These are phyloP conservation scores for Botrytis tulipae DNA, from an alignment of 2,329 filamentous ascomycete species.

Conservation along the genomic window DNA sequence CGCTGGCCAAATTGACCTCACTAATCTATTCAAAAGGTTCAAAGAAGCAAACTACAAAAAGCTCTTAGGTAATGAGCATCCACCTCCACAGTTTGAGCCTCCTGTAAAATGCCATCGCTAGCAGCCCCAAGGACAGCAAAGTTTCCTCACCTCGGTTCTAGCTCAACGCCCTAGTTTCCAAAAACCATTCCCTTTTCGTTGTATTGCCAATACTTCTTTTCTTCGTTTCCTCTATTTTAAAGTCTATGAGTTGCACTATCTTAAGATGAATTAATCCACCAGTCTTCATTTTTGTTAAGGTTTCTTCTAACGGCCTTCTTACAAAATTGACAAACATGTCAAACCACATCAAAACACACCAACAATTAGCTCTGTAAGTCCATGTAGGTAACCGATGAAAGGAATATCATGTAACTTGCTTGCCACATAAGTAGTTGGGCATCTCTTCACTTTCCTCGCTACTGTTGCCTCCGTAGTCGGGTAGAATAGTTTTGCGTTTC, in stretches of 20 bases:
- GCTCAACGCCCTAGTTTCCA: neutral
- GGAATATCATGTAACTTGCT: neutral
- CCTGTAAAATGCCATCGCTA: neutral
- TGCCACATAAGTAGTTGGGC: neutral
- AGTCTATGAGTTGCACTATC: neutral
- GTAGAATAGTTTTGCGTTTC: neutral
- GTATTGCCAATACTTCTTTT: neutral
- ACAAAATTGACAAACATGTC: neutral
- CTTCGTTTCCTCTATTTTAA: neutral
- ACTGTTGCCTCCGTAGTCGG: neutral
- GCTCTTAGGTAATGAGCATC: neutral
- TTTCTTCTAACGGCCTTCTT: neutral
- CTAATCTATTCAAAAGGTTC: neutral
- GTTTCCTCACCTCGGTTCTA: neutral
- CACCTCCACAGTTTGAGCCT: neutral
- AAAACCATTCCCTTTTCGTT: neutral
- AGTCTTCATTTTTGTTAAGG: neutral
- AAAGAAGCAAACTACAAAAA: neutral
- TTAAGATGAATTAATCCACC: too few relatives aligned
- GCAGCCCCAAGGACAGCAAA: neutral
- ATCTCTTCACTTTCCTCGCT: neutral
- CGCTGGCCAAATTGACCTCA: neutral
- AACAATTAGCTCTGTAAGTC: neutral
- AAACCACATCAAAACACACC: neutral
- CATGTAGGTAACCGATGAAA: neutral